phyloP scores from a whole-genome alignment of 2,329 filamentous ascomycete genomes.

The Geosmithia morbida region DNA sequence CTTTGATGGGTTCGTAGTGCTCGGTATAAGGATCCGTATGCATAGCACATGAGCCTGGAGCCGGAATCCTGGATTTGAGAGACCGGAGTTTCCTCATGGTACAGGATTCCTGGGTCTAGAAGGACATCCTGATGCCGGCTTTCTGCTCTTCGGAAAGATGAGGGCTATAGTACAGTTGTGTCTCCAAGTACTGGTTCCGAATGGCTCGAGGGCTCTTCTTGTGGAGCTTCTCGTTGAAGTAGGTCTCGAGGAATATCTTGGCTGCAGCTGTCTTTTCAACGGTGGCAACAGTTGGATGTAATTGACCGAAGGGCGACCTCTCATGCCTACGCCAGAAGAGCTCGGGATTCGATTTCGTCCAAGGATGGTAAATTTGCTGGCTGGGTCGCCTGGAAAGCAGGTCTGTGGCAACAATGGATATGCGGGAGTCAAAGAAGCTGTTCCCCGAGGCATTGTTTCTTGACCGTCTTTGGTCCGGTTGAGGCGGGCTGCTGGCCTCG shows the following conservation, averaged over 20 bases:
- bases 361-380: slow-evolving; percentile 11
- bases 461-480: neutral
- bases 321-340: slow-evolving; percentile 18
- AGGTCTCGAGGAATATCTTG: slow-evolving; percentile 75
- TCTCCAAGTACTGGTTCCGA: slow-evolving; percentile 19
- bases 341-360: slow-evolving; percentile 21
- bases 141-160: slow-evolving; percentile 41
- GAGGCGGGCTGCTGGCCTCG: slow-evolving; percentile 1
- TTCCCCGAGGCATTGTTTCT: slow-evolving; percentile 15
- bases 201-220: slow-evolving; percentile 19
- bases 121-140: slow-evolving; percentile 38
- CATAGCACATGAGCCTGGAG: slow-evolving; percentile 2
- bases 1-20: slow-evolving; percentile 62
- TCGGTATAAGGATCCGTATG: slow-evolving; percentile 7
- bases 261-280: slow-evolving; percentile 68
- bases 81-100: slow-evolving; percentile 61
- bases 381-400: slow-evolving; percentile 10
- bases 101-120: slow-evolving; percentile 53
- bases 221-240: slow-evolving; percentile 59
- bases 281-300: slow-evolving; percentile 31
- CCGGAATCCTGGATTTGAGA: slow-evolving; percentile 47
- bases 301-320: slow-evolving; percentile 11
- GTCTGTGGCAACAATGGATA: slow-evolving; percentile 9
- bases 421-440: slow-evolving; percentile 17
- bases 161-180: slow-evolving; percentile 39